phyloP scores from a whole-genome alignment of 2,329 filamentous ascomycete genomes.

The Cytospora schulzeri region DNA sequence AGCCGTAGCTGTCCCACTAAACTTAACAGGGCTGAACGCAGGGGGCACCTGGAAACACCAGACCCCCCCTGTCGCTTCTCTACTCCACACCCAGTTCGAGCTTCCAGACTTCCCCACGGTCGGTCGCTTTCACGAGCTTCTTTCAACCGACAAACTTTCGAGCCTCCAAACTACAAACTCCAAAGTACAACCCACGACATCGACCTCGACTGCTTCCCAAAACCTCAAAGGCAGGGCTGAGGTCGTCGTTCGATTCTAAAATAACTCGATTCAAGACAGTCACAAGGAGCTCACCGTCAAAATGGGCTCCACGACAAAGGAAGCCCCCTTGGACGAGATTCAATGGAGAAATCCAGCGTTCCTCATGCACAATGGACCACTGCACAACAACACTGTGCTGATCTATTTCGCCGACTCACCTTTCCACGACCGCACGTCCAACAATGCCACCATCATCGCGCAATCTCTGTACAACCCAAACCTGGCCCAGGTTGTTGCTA shows the following conservation, averaged over 20 bases:
- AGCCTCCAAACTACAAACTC: neutral
- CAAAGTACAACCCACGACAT: neutral
- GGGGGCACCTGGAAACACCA: constrained; percentile 7
- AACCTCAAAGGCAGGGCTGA: neutral
- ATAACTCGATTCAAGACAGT: neutral
- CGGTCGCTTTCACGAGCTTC: neutral
- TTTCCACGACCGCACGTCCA: constrained; percentile 69
- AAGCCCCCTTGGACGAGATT: constrained; percentile 65
- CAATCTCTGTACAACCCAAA: constrained; percentile 64
- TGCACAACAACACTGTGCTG: constrained; percentile 66
- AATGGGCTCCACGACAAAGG: constrained; percentile 48
- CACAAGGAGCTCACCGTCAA: constrained; percentile 17
- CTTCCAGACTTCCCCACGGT: neutral
- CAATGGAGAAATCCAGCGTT: constrained; percentile 61
- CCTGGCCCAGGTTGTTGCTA: constrained; percentile 60
- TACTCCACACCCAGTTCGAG: neutral
- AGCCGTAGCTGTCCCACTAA: neutral
- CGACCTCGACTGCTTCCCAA: constrained; percentile 9
- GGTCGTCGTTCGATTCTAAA: neutral
- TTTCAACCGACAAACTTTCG: neutral
- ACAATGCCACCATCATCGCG: constrained; percentile 64
- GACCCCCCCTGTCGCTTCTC: neutral
- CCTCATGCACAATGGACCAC: constrained; percentile 54
- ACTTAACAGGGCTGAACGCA: neutral
- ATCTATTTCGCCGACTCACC: constrained; percentile 70